Conservation (phyloP, 2,329 filamentous ascomycete genomes). For the Aspergillus tamarii region DNA sequence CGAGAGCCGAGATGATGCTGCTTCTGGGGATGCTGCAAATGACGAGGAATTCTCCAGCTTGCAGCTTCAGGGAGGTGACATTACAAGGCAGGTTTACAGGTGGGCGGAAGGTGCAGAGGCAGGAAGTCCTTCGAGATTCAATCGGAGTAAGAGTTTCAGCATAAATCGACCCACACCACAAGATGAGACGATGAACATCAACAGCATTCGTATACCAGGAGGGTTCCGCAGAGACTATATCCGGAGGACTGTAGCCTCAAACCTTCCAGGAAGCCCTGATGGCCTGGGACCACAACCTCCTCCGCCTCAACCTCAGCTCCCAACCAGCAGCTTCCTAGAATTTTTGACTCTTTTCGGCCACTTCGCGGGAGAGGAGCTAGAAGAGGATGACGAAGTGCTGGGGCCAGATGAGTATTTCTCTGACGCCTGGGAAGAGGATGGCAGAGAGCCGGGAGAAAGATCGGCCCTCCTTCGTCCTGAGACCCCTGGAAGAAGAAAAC, state of each 20-base stretch:
- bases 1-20: constrained; percentile 36
- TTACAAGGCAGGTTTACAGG: constrained; percentile 91
- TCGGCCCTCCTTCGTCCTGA: constrained; percentile 74
- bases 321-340: constrained; percentile 93
- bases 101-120: constrained; percentile 90
- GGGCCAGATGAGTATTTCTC: constrained; percentile 91
- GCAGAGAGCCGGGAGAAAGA: constrained; percentile 81
- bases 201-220: constrained; percentile 87
- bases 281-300: constrained; percentile 41
- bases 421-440: constrained; percentile 65
- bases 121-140: constrained; percentile 60
- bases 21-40: constrained; percentile 39
- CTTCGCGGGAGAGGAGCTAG: constrained; percentile 94
- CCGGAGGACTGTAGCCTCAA: constrained; percentile 67
- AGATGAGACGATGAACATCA: constrained; percentile 80
- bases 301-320: constrained; percentile 61
- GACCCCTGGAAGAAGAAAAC: constrained; percentile 71
- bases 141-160: constrained; percentile 87
- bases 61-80: constrained; percentile 88
- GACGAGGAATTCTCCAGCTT: constrained; percentile 92
- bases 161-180: constrained; percentile 76
- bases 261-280: constrained; percentile 46
- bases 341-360: constrained; percentile 95
- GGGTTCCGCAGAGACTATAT: constrained; percentile 92
- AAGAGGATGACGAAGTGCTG: constrained; percentile 92